phyloP scores from a whole-genome alignment of 2,329 filamentous ascomycete genomes.

The Periconia macrospinosa region DNA sequence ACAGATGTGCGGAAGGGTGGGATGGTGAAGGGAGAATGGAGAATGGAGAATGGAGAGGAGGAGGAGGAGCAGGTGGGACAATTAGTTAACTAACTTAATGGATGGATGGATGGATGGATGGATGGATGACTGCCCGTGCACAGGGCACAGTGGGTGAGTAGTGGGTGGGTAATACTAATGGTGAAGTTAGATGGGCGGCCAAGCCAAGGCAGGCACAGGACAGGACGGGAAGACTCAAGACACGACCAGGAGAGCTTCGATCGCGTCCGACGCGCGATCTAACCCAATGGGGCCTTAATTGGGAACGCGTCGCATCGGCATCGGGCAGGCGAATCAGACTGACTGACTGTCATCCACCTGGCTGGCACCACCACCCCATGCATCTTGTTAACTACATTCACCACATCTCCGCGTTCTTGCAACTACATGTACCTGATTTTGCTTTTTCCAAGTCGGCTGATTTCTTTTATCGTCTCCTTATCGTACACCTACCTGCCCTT shows the following conservation, averaged over 20 bases:
- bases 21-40: neutral
- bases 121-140: neutral
- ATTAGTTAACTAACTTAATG: too few relatives aligned
- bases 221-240: neutral
- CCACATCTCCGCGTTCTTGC: too few relatives aligned
- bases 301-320: constrained; percentile 2
- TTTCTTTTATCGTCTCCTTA: too few relatives aligned
- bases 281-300: constrained; percentile 1
- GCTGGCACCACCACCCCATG: too few relatives aligned
- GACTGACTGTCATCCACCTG: neutral
- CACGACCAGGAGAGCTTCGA: neutral
- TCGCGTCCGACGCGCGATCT: neutral
- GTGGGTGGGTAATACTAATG: too few relatives aligned
- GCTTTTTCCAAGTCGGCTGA: too few relatives aligned
- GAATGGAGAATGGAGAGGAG: neutral
- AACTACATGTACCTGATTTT: too few relatives aligned
- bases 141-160: too few relatives aligned
- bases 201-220: neutral
- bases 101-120: neutral
- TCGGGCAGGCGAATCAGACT: neutral
- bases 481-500: too few relatives aligned
- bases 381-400: neutral
- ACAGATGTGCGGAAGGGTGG: neutral
- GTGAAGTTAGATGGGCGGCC: neutral
- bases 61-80: neutral